Conservation (phyloP, 1,139 yeast genomes). For the Torulaspora globosa region DNA sequence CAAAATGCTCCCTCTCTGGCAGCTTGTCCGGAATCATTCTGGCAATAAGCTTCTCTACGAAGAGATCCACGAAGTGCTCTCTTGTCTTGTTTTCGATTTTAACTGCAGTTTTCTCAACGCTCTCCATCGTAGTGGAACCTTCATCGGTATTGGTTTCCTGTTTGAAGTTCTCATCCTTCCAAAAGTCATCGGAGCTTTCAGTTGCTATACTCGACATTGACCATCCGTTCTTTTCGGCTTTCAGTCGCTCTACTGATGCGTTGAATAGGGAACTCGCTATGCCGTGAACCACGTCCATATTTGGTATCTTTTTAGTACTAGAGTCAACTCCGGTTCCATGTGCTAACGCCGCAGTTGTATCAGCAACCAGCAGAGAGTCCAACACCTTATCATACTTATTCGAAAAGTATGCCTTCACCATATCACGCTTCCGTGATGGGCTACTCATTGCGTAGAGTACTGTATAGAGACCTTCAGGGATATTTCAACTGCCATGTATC, state of each 20-base stretch:
- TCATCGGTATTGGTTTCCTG: constrained; percentile 19
- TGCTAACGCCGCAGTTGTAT: constrained; percentile 18
- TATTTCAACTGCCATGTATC: neutral
- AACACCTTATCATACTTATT: constrained; percentile 29
- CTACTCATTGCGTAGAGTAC: constrained; percentile 1
- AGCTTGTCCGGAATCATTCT: constrained; percentile 47
- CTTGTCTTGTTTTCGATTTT: constrained; percentile 19
- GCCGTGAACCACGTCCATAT: constrained; percentile 52
- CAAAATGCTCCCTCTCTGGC: constrained; percentile 45
- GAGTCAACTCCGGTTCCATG: constrained; percentile 11
- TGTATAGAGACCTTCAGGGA: neutral
- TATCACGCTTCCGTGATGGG: constrained; percentile 13
- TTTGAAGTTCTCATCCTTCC: constrained; percentile 28
- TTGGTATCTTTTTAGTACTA: constrained; percentile 27
- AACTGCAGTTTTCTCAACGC: constrained; percentile 7
- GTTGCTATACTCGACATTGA: constrained; percentile 11
- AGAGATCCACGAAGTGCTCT: constrained; percentile 54
- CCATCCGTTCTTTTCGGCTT: constrained; percentile 21
- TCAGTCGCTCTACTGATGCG: constrained; percentile 47
- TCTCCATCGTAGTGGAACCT: constrained; percentile 7
- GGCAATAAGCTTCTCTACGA: constrained; percentile 50
- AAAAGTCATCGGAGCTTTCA: constrained; percentile 30
- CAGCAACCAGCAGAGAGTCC: constrained; percentile 26
- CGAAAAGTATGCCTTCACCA: constrained; percentile 21
- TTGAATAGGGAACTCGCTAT: constrained; percentile 56